These are phyloP conservation scores for Vaccinium macrocarpon DNA, from an alignment of 148 eudicot genomes.

Conservation along the genomic window DNA sequence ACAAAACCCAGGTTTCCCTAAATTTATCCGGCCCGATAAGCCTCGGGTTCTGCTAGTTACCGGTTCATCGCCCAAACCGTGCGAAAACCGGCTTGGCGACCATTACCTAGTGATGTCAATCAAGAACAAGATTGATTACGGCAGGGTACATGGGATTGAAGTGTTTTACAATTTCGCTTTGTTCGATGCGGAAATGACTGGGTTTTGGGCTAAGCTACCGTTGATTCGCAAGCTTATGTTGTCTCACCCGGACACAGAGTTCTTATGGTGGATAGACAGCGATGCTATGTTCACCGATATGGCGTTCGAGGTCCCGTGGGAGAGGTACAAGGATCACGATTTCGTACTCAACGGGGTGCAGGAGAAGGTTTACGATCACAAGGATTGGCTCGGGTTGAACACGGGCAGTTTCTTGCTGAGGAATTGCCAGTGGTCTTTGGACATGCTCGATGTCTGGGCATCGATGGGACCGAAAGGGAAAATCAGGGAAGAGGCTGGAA, in stretches of 20 bases:
- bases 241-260: conserved; percentile 77
- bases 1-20: conserved; percentile 47
- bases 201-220: conserved; percentile 79
- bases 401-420: conserved; percentile 70
- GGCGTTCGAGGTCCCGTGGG: conserved; percentile 74
- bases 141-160: conserved; percentile 78
- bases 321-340: conserved; percentile 50
- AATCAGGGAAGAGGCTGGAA: conserved; percentile 61
- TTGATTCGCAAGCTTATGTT: conserved; percentile 60
- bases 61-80: conserved; percentile 69
- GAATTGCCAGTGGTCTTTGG: conserved; percentile 71
- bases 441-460: conserved; percentile 68
- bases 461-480: conserved; percentile 71
- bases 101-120: conserved; percentile 69
- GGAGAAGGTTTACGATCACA: conserved; percentile 62
- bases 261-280: conserved; percentile 85
- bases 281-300: conserved; percentile 90
- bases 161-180: conserved; percentile 65
- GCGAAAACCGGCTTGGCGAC: conserved; percentile 77
- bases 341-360: conserved; percentile 67
- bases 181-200: conserved; percentile 70
- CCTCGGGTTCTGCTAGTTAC: conserved; percentile 71
- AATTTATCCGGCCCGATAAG: conserved; percentile 42
- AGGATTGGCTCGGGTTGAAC: conserved; percentile 74
- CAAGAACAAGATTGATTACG: conserved; percentile 84